phyloP scores from a whole-genome alignment of 2,329 filamentous ascomycete species.

The Ophiocordyceps unilateralis region DNA sequence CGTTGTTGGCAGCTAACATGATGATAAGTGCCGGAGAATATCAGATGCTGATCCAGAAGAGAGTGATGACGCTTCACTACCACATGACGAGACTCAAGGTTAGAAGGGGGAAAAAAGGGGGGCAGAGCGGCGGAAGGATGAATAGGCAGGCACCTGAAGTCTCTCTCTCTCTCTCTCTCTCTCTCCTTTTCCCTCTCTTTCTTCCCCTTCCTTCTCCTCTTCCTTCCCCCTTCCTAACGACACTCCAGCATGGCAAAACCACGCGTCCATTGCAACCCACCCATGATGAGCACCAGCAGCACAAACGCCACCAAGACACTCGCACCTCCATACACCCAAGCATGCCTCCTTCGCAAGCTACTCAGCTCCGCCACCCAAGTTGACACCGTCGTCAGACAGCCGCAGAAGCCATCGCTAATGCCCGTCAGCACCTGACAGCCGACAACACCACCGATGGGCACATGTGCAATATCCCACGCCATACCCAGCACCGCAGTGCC shows the following conservation, averaged over 20 bases:
- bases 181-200: background rate
- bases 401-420: conserved; percentile 51
- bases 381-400: conserved; percentile 47
- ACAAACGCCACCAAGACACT: conserved; percentile 44
- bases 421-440: conserved; percentile 54
- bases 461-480: conserved; percentile 64
- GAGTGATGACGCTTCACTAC: too few species aligned
- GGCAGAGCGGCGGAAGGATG: too few species aligned
- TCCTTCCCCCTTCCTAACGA: background rate
- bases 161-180: too few species aligned
- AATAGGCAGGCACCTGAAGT: too few species aligned
- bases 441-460: conserved; percentile 32
- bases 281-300: conserved; percentile 54
- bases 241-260: conserved; percentile 22
- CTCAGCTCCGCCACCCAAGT: conserved; percentile 48
- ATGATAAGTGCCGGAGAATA: too few species aligned
- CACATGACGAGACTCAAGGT: too few species aligned
- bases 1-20: too few species aligned
- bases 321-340: conserved; percentile 49
- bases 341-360: conserved; percentile 29
- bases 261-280: conserved; percentile 52
- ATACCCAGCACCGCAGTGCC: conserved; percentile 62
- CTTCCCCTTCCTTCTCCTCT: background rate
- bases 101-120: too few species aligned
- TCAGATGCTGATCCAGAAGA: too few species aligned